Evolutionary conservation across 257 asterid species (phyloP), one percentile per base, ranked within the genome.

Genomic region (Solanum phureja): DNA sequence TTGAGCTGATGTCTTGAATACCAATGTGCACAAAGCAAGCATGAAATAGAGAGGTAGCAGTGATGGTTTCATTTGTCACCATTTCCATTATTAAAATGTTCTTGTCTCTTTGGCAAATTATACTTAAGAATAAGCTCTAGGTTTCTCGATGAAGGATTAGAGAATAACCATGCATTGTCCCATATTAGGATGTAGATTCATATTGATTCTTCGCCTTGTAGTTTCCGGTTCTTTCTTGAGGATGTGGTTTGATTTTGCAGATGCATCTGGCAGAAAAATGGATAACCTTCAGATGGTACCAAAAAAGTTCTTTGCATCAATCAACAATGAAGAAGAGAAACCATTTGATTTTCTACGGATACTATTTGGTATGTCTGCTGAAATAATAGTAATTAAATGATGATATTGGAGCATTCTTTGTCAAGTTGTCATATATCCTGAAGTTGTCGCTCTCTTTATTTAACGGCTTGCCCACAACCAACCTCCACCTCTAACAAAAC

Each of bases 301-400:
- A 3, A 92, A 92, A 84, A 92, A 89, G 89, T 90, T 88, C 83
- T 96, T 96, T 87, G 97, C 98, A 81, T 94, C 98, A 42, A 91
- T 95, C 74, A 92, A 90, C 88, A 90, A 37, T 1, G 83, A 14
- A 77, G 95, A 94, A 52, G 95, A 95, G 40, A 94, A 94, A 89
- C 98, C 99, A 49, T 95, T 95, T 73, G 96, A 96, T 88, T 95
- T 96, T 90, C 87, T 96, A 79, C 93, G 97, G 18, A 91, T 92
- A 34, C 90, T 96, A 52, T 91, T 94, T 68, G 99, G 99, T 94
- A 93, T 46, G 91, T 72, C 24, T 56, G 72, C 16, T 88, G 71
- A 12, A 71, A 83, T 40, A 11, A 27, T 62, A 24, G 31, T 83
- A 23, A 24, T 82, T 46, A 13, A 82, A 79, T 86, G 81, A 58